Evolutionary conservation across 1,284 basidiomycete genomes (phyloP).

Genomic region (Porogramme epimiltina): DNA sequence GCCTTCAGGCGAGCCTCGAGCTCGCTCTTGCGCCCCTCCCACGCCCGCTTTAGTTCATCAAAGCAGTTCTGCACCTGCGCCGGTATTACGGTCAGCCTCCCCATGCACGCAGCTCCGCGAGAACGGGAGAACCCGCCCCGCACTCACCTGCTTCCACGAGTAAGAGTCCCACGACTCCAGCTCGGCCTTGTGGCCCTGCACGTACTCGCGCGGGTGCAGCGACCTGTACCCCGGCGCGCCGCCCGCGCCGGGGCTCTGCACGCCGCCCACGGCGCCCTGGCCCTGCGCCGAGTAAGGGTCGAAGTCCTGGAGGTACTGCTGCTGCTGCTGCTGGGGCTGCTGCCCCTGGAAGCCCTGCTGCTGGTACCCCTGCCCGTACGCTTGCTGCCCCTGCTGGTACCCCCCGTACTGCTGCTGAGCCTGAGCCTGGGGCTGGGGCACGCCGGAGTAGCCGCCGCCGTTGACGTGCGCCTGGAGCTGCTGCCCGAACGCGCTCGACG

Average conservation of each 20-base stretch:
- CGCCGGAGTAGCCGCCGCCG: constrained; percentile 18
- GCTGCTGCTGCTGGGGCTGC: constrained; percentile 23
- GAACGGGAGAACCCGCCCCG: background rate
- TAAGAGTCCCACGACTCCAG: constrained; percentile 40
- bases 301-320: constrained; percentile 35
- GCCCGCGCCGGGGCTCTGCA: constrained; percentile 1
- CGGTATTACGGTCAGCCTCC: too few relatives aligned
- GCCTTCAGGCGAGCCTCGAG: constrained; percentile 32
- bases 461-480: constrained; percentile 34
- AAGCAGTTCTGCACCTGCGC: constrained; percentile 34
- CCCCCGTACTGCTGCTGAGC: constrained; percentile 20
- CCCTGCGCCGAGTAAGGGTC: constrained; percentile 36
- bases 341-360: constrained; percentile 24
- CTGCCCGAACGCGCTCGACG: constrained; percentile 36
- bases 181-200: constrained; percentile 38
- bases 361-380: constrained; percentile 27
- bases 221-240: constrained; percentile 14
- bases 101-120: background rate
- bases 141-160: constrained; percentile 39
- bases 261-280: too few relatives aligned
- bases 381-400: constrained; percentile 16
- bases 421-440: constrained; percentile 23
- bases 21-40: constrained; percentile 34
- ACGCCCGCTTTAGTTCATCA: constrained; percentile 36
- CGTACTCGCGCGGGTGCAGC: constrained; percentile 38